Percentiles rank a stretch among this genome's conserved stretches.
These are phyloP conservation scores for Pestalotiopsis fici DNA, from an alignment of 2,329 filamentous ascomycete genomes.

Conservation along the genomic window DNA sequence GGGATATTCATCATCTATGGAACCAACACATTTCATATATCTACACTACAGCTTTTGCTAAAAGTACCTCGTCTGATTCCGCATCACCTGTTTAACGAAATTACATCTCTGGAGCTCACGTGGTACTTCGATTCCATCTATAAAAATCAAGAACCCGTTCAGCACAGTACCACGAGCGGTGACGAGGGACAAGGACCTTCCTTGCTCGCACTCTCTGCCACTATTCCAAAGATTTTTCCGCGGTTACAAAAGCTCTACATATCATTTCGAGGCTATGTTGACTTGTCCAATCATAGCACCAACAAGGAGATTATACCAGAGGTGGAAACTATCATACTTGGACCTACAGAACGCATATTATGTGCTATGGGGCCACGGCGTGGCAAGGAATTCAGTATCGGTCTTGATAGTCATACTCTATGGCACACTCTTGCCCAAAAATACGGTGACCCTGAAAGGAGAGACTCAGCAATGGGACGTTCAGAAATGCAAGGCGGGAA, in stretches of 20 bases:
- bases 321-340: no score
- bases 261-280: not conserved
- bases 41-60: not conserved
- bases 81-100: conserved; percentile 23
- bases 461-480: no score
- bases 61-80: not conserved
- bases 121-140: not conserved
- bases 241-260: not conserved
- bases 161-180: not conserved
- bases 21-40: not conserved
- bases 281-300: not conserved
- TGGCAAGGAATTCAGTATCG: no score
- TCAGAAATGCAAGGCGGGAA: not conserved
- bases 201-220: not conserved
- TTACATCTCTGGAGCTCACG: conserved; percentile 22
- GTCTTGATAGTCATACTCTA: no score
- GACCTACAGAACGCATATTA: no score
- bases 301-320: not conserved
- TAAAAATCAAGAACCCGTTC: not conserved
- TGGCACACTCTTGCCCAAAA: no score
- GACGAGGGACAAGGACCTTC: not conserved
- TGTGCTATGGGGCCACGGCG: no score
- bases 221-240: not conserved
- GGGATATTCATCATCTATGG: not conserved
- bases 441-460: no score